Conservation (phyloP, 345 rosid genomes). For the Gossypium bickii region DNA sequence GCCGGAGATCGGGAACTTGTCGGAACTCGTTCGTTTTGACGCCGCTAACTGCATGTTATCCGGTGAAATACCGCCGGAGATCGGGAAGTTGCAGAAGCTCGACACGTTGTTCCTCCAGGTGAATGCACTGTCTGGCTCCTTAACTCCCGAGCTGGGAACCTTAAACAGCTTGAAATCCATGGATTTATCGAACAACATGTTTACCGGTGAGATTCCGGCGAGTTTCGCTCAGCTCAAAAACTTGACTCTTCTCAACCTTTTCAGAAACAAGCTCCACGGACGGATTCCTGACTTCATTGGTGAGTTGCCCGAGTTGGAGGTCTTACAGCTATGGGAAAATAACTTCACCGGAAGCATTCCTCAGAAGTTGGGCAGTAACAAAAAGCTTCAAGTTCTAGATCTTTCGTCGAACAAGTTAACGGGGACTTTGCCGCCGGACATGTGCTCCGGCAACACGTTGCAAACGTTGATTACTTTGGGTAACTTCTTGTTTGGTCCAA, state of each 20-base stretch:
- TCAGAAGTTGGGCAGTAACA: slow-evolving; percentile 53
- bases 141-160: slow-evolving; percentile 52
- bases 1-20: slow-evolving; percentile 70
- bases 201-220: slow-evolving; percentile 70
- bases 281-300: slow-evolving; percentile 76
- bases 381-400: slow-evolving; percentile 52
- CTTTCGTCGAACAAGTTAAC: slow-evolving; percentile 82
- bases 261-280: slow-evolving; percentile 79
- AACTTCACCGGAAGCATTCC: slow-evolving; percentile 81
- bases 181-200: slow-evolving; percentile 83
- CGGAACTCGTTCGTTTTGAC: slow-evolving; percentile 57
- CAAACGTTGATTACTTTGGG: slow-evolving; percentile 63
- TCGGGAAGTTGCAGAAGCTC: slow-evolving; percentile 62
- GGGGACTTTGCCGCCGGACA: slow-evolving; percentile 64
- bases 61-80: slow-evolving; percentile 63
- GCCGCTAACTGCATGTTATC: slow-evolving; percentile 62
- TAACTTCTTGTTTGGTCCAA: slow-evolving; percentile 73
- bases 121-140: slow-evolving; percentile 55
- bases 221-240: slow-evolving; percentile 56
- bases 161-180: slow-evolving; percentile 70
- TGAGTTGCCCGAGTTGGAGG: slow-evolving; percentile 67
- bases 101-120: slow-evolving; percentile 86
- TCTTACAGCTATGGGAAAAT: slow-evolving; percentile 91
- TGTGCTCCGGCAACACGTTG: slow-evolving; percentile 67
- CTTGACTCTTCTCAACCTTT: slow-evolving; percentile 67